A percentile compares a stretch with the other conserved stretches of the same genome.
phyloP scores from a whole-genome alignment of 163 green algal genomes.

The Chlamydomonas reinhardtii region DNA sequence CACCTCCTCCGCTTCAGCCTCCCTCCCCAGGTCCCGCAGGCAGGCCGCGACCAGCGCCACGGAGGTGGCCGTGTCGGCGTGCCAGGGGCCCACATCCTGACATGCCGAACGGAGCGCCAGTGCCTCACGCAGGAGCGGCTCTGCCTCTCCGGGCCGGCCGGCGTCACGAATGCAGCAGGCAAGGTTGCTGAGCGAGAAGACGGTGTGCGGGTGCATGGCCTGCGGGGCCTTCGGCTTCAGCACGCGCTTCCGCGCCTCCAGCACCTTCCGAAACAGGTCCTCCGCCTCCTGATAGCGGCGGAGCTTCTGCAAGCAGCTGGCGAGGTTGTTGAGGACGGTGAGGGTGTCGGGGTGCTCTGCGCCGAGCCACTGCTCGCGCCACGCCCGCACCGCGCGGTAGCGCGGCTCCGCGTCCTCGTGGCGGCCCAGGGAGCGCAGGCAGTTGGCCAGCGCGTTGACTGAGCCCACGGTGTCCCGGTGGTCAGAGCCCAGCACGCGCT shows the following conservation, averaged over 20 bases:
- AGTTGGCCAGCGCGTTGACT: slow-evolving; percentile 10
- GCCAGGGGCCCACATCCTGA: no score
- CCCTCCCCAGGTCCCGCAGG: no score
- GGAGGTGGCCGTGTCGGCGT: no score
- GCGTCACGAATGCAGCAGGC: no score
- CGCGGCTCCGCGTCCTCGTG: slow-evolving; percentile 26
- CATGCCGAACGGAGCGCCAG: no score
- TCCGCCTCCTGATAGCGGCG: slow-evolving; percentile 29
- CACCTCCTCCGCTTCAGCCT: no score
- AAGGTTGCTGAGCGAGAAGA: no score
- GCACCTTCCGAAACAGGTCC: neutral
- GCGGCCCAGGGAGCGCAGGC: neutral
- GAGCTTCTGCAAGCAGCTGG: slow-evolving; percentile 8
- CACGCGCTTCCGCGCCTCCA: neutral
- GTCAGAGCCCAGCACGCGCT: slow-evolving; percentile 12
- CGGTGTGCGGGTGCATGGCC: no score
- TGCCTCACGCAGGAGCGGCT: no score
- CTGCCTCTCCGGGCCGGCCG: no score
- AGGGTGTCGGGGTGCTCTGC: slow-evolving; percentile 3
- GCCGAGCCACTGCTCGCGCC: slow-evolving; percentile 3
- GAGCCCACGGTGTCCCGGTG: slow-evolving; percentile 13
- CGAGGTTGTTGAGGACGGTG: slow-evolving; percentile 16
- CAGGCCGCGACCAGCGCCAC: no score
- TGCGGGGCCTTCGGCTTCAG: neutral
- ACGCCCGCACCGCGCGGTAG: neutral